These are phyloP conservation scores for Schrenkiella parvula DNA, from an alignment of 345 rosid species.

Conservation along the genomic window DNA sequence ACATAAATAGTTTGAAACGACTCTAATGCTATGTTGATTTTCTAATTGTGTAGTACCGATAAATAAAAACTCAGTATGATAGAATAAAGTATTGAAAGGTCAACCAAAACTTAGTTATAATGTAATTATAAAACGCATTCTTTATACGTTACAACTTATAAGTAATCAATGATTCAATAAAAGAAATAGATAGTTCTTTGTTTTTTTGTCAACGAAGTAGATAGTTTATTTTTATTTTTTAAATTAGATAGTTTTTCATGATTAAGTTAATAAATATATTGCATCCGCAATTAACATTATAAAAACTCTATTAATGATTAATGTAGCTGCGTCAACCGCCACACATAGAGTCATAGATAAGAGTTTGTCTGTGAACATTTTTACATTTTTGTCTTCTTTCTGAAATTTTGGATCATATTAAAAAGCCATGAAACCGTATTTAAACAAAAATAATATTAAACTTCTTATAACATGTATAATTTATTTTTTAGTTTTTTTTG, in stretches of 20 bases:
- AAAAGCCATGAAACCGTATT: neutral
- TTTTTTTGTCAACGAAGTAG: too few species aligned
- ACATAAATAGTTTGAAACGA: neutral
- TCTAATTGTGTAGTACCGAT: neutral
- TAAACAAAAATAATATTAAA: too few species aligned
- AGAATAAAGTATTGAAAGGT: neutral
- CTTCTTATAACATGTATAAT: too few species aligned
- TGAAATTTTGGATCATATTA: neutral
- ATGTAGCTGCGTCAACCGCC: constrained; percentile 4
- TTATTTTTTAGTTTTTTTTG: too few species aligned
- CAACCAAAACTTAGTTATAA: neutral
- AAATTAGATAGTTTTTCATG: neutral
- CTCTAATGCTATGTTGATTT: neutral
- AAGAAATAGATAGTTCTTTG: neutral
- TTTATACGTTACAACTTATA: neutral
- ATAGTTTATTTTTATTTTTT: too few species aligned
- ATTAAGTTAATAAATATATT: neutral
- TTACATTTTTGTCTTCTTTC: neutral
- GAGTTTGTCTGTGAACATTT: neutral
- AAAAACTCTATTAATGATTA: neutral
- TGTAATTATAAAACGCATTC: neutral
- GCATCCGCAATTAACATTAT: neutral
- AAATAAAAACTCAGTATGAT: neutral
- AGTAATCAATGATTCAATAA: neutral
- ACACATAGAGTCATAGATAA: neutral